Evolutionary conservation across 805 yeast species (phyloP), one percentile per base, ranked within the genome.

Genomic region (Kodamaea fukazawae): DNA sequence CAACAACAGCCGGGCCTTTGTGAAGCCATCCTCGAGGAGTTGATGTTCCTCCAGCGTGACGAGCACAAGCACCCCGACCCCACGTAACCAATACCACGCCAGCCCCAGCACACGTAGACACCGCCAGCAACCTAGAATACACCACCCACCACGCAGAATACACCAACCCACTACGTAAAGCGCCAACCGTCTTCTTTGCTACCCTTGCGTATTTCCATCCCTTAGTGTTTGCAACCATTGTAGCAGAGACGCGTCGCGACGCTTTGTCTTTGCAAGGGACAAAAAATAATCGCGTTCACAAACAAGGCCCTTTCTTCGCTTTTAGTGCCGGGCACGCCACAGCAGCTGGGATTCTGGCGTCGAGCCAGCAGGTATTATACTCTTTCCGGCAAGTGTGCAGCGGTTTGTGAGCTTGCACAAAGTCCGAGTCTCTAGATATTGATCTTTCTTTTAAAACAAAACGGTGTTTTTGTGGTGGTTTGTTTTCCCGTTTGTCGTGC

Each of bases 11-110:
- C 85, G 1, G 93, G 93, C 0, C 65, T 85, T 32, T 63, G 79
- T 34, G 81, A 76, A 41, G 87, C 86, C 0, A 67, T 85, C 7
- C 62, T 81, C 7, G 87, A 84, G 56, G 91, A 84, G 53, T 17
- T 36, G 11, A 18, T 25, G 14, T 29, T 12, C 26, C 12, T 26
- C 11, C 13, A 26, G 17, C 23, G 6, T 23, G 29, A 20, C 10
- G 18, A 7, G 28, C 28, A 18, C 36, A 20, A 27, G 29, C 10
- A 20, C 26, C 7, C 26, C 26, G 10, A 7, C 26, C 26, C 7
- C 26, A 22, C 26, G 26, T 22, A n/a, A n/a, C n/a, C n/a, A n/a
- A n/a, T n/a, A n/a, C n/a, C n/a, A n/a, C n/a, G n/a, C n/a, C n/a
- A n/a, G n/a, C n/a, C n/a, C n/a, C n/a, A n/a, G n/a, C n/a, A n/a